These are phyloP conservation scores for Anastatica hierochuntica DNA, from an alignment of 345 rosid species.

Conservation along the genomic window DNA sequence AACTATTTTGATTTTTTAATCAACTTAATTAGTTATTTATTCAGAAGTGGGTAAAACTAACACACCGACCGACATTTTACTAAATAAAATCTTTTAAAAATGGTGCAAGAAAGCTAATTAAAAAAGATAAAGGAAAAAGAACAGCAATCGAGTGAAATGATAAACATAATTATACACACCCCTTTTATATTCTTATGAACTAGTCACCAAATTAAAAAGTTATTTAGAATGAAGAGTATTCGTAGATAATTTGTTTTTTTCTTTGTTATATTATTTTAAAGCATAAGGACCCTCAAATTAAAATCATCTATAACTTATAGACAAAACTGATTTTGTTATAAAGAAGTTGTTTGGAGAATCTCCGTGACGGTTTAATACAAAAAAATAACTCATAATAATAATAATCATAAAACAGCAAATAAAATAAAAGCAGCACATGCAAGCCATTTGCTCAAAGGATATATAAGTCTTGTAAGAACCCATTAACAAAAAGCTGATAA, in stretches of 20 bases:
- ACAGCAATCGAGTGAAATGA: conserved; percentile 17
- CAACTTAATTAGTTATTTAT: conserved; percentile 10
- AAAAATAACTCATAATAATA: conserved; percentile 11
- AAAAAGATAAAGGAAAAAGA: conserved; percentile 1
- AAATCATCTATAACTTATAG: neutral
- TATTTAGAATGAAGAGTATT: no score
- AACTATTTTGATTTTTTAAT: conserved; percentile 12
- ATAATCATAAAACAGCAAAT: neutral
- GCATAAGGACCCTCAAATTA: no score
- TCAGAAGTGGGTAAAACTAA: conserved; percentile 26
- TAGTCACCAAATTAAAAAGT: no score
- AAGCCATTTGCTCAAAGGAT: conserved; percentile 21
- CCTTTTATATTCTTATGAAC: neutral
- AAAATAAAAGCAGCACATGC: conserved; percentile 22
- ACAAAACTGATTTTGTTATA: conserved; percentile 7
- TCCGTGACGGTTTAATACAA: conserved; percentile 12
- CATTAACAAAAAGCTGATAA: conserved; percentile 16
- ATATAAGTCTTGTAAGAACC: conserved; percentile 12
- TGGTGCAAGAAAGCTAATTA: neutral
- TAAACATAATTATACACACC: neutral
- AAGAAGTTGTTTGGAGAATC: conserved; percentile 14
- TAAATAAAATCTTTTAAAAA: neutral
- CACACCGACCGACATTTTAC: conserved; percentile 18
- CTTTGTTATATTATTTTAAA: no score
- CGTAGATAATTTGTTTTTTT: no score